phyloP scores from a whole-genome alignment of 257 asterid species.

The Primulina huaijiensis region DNA sequence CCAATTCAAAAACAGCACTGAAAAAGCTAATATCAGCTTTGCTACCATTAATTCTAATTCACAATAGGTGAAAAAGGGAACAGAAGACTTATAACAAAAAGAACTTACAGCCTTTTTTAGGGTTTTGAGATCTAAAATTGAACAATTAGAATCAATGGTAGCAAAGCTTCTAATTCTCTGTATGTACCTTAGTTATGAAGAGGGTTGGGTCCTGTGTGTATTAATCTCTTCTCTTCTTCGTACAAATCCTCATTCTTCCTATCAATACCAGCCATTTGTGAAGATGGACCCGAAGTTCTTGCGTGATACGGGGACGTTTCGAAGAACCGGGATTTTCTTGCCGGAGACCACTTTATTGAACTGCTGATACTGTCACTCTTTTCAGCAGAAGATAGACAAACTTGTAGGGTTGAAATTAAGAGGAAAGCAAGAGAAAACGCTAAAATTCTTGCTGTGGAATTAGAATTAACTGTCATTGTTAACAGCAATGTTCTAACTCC shows the following conservation, averaged over 20 bases:
- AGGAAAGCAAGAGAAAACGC: slow-evolving; percentile 34
- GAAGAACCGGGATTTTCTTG: slow-evolving; percentile 39
- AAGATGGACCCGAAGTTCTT: slow-evolving; percentile 9
- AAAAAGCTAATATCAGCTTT: slow-evolving; percentile 31
- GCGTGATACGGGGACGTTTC: slow-evolving; percentile 10
- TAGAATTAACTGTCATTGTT: slow-evolving; percentile 25
- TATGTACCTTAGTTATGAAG: slow-evolving; percentile 54
- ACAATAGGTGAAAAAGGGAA: not conserved
- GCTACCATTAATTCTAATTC: slow-evolving; percentile 58
- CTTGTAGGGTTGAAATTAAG: slow-evolving; percentile 31
- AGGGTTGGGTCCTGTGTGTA: slow-evolving; percentile 84
- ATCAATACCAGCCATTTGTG: no score
- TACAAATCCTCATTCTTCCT: slow-evolving; percentile 21
- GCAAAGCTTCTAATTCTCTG: slow-evolving; percentile 39
- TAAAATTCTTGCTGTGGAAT: slow-evolving; percentile 23
- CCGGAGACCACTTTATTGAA: slow-evolving; percentile 29
- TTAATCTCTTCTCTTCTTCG: slow-evolving; percentile 59
- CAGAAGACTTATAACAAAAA: slow-evolving; percentile 15
- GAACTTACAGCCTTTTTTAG: slow-evolving; percentile 27
- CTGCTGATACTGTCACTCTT: not conserved
- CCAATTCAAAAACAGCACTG: slow-evolving; percentile 27
- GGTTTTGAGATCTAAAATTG: slow-evolving; percentile 17
- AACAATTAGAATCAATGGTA: slow-evolving; percentile 45
- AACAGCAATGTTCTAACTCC: not conserved
- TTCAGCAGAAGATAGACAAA: slow-evolving; percentile 28